Evolutionary conservation across 2,329 filamentous ascomycete species (phyloP), one percentile per base, ranked within the genome.

Genomic region (Scedosporium aurantiacum): DNA sequence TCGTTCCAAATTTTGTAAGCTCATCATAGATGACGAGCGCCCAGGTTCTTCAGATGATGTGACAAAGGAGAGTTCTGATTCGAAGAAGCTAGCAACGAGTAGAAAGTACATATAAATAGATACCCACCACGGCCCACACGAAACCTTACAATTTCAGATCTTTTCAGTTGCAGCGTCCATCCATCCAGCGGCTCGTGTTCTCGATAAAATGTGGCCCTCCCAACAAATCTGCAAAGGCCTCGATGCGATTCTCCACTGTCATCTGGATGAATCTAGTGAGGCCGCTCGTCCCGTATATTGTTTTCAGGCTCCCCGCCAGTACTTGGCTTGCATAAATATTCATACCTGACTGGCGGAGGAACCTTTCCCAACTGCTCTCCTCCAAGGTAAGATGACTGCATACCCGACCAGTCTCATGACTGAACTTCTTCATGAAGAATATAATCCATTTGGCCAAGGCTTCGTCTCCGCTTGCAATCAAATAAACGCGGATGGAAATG

Each of bases 391-490:
- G 63, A 5, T 72, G 68, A 1, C 69, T 67, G 58, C 72, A 70
- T 12, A 76, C 68, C 1, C 67, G 64, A 0, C 59, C 62, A 2
- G 66, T 63, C 12, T 68, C 64, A 0, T 65, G 55, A 10, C 67
- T 72, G 67, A 79, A 75, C 6, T 78, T 79, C 18, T 78, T 76
- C 54, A 87, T 78, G 0, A 78, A 68, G 0, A 75, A 76, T 0
- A 81, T 71, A 1, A 83, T 72, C 84, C 85, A 88, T 60, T 71
- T 76, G 0, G 79, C 76, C 5, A 86, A 68, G 0, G 77, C 79
- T 23, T 75, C 70, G 18, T 76, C 72, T 0, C 78, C 78, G 0
- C 83, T 83, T 1, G 78, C 75, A 1, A 84, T 71, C 41, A 82
- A 80, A 32, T 75, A 72, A 0, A 79, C 72, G 1, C 70, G 70